A percentile compares a stretch with the other conserved stretches of the same genome.
Conservation (phyloP, 148 eudicot genomes). For the Fagopyrum esculentum region DNA sequence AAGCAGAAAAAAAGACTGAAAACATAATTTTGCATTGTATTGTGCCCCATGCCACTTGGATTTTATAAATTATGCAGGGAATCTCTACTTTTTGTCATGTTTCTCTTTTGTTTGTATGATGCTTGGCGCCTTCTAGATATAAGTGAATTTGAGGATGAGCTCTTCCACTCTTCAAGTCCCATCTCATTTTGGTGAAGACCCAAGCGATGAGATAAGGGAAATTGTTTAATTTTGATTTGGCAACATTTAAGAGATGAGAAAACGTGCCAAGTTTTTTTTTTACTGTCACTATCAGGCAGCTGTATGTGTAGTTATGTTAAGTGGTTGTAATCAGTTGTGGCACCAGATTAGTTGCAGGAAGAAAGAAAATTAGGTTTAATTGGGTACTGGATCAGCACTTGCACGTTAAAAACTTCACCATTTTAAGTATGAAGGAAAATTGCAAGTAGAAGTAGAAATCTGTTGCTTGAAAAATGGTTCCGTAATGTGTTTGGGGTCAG, state of each 20-base stretch:
- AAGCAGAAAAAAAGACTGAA: background rate
- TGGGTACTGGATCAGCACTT: background rate
- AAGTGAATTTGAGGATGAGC: background rate
- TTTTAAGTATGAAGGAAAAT: background rate
- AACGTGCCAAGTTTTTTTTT: background rate
- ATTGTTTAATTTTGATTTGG: background rate
- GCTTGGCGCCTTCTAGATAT: background rate
- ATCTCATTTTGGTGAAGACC: background rate
- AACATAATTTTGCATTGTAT: background rate
- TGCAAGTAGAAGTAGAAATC: background rate
- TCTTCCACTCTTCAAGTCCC: background rate
- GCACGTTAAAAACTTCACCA: background rate
- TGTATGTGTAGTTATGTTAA: too few species aligned
- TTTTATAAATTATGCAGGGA: background rate
- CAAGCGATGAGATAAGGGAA: background rate
- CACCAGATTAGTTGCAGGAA: too few species aligned
- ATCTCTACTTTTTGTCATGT: background rate
- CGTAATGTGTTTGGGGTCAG: background rate
- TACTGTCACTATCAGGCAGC: too few species aligned
- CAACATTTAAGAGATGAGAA: background rate
- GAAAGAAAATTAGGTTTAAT: background rate
- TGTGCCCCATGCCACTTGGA: background rate
- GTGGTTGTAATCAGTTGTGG: too few species aligned
- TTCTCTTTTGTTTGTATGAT: background rate
- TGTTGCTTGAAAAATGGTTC: background rate